Evolutionary conservation across 495 filamentous ascomycete species (phyloP), one percentile per base, ranked within the genome.

Genomic region (Bryoglossum gracile): DNA sequence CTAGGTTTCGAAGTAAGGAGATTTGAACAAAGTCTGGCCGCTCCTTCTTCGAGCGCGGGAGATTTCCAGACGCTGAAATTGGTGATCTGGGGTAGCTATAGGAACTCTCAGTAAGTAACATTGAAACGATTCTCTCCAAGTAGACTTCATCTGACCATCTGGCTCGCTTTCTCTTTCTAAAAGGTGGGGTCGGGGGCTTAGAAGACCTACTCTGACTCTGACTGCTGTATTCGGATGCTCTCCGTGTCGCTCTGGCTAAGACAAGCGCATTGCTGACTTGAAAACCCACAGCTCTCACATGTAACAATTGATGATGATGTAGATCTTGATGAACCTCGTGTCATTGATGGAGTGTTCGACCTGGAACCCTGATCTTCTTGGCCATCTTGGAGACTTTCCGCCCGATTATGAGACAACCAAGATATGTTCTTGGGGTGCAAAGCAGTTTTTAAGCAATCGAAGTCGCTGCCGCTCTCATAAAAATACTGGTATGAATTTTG

Each of bases 241-340:
- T 28, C 42, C 14, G 24, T 10, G 21, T 44, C 42, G 14, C 24
- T 28, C 23, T 33, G 28, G 28, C 23, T 28, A 17, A 8, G 13
- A 14, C 24, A 33, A 8, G 14, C 18, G 14, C 22, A 44, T 5
- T 33, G 23, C 10, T 26, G 8, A 14, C 3, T 44, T 3, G 42
- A 14, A 44, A 17, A 14, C 3, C 28, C 42, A 28, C 42, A 44
- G n/a, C 4, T 16, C 14, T 44, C 24, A 14, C 28, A 28, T n/a
- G 42, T 25, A 5, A 33, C 42, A 28, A 44, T 33, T 4, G 42
- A 44, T 28, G 42, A 44, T 4, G 42, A 28, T 8, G 42, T n/a
- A 19, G 42, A 44, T 44, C 42, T 44, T 3, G 42, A 25, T 26
- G 42, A 44, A n/a, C 24, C 23, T 28, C n/a, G 18, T 3, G 42